Evolutionary conservation across 345 rosid species (phyloP), one percentile per base, ranked within the genome.

Genomic region (Turritis glabra): DNA sequence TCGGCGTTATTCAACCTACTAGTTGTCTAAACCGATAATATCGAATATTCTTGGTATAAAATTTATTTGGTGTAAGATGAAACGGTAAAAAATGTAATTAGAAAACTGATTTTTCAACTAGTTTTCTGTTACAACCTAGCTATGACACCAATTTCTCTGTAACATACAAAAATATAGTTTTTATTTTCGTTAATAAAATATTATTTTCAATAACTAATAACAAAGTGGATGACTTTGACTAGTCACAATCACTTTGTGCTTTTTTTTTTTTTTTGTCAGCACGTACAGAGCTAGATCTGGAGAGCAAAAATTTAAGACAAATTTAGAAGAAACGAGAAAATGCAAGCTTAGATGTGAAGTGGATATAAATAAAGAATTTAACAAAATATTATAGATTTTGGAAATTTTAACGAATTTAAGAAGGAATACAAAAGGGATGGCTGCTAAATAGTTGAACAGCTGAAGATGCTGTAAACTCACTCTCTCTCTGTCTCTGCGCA

Each of bases 1-100:
- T 59, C 1, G 88, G 87, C 35, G 54, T 80, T 12, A 80, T 84
- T 21, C 73, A 73, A 11, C 86, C 88, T 14, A 41, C 71, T 10
- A 74, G 82, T 62, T 86, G 87, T 74, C 63, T 86, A 9, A 77
- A 54, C 61, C 47, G 38, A 64, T 77, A 15, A 46, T 25, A 53
- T 52, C 37, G 47, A 7, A 44, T 10, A 35, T 22, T 75, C 23
- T 19, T 4, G 8, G 11, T 58, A 51, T 19, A 60, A 22, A 35
- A 4, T 46, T 27, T 3, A 67, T 43, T 74, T 30, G 27, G 23
- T 74, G 23, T 17, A 14, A 22, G 22, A 56, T 72, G 44, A 21
- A 19, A 35, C 30, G 33, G 57, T 57, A 15, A 46, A 15, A 46
- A 33, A 56, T 65, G 67, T 25, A 29, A 30, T 43, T 54, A 73